Percentiles rank a stretch among this genome's conserved stretches.
These are phyloP conservation scores for Vitis rotundifolia DNA, from an alignment of 164 flowering plant species.

Conservation along the genomic window DNA sequence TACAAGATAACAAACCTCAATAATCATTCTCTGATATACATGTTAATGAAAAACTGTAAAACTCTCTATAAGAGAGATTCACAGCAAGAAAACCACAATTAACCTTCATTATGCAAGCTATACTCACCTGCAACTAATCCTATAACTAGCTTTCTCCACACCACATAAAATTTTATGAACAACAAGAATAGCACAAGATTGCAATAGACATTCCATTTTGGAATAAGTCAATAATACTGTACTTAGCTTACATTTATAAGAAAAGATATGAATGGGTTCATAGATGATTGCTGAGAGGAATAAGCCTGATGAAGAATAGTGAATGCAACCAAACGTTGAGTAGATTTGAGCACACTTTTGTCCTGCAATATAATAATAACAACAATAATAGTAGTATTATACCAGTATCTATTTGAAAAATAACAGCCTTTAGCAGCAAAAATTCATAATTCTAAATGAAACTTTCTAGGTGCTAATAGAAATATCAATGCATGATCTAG, in stretches of 20 bases:
- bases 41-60: background rate
- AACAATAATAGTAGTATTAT: background rate
- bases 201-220: background rate
- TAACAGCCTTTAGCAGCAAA: background rate
- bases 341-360: conserved; percentile 48
- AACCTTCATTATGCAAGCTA: no score
- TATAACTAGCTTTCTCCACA: background rate
- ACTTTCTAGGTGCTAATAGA: no score
- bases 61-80: background rate
- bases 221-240: background rate
- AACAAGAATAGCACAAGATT: background rate
- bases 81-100: no score
- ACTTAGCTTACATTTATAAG: conserved; percentile 59
- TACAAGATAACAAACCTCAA: no score
- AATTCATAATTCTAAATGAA: no score
- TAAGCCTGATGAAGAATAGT: conserved; percentile 65
- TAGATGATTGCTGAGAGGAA: conserved; percentile 47
- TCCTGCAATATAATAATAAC: conserved; percentile 45
- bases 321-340: conserved; percentile 75
- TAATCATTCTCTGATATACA: background rate
- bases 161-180: no score
- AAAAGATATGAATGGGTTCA: conserved; percentile 63
- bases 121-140: background rate
- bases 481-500: no score
- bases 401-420: background rate